Evolutionary conservation across 805 yeast species (phyloP).

Genomic region (Scheffersomyces amazonensis): DNA sequence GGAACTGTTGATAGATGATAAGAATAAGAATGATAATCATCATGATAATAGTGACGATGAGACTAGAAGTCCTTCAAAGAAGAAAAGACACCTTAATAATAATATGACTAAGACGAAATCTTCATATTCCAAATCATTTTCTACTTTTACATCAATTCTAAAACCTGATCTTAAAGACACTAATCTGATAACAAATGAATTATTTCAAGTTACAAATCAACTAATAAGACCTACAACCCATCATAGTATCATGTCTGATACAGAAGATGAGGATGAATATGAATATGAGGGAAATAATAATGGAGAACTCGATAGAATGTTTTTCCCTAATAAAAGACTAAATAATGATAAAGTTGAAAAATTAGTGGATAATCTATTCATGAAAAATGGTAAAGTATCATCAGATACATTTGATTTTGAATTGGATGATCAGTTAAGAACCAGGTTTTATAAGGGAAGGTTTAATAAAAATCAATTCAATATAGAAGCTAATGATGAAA

Average conservation of each 20-base stretch:
- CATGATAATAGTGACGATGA: neutral
- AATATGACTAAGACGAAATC: neutral
- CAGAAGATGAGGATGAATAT: conserved; percentile 7
- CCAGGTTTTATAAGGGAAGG: conserved; percentile 33
- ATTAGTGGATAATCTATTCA: conserved; percentile 25
- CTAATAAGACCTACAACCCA: conserved; percentile 11
- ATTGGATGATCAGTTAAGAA: conserved; percentile 32
- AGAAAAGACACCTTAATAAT: neutral
- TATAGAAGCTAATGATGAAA: conserved; percentile 16
- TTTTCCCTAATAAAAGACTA: conserved; percentile 17
- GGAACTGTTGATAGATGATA: neutral
- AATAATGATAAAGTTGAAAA: conserved; percentile 36
- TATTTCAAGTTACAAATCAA: conserved; percentile 29
- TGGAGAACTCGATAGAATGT: conserved; percentile 8
- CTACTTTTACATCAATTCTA: conserved; percentile 4
- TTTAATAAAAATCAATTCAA: conserved; percentile 19
- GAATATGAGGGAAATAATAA: no score
- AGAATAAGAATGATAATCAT: neutral
- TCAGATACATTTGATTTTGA: conserved; percentile 22
- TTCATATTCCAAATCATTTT: neutral
- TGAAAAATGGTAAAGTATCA: conserved; percentile 5
- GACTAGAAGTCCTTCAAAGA: neutral
- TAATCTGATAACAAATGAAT: conserved; percentile 21
- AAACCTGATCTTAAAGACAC: conserved; percentile 8
- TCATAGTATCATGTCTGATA: neutral